Conservation (phyloP, 2,329 filamentous ascomycete genomes). For the Monosporascus ibericus region DNA sequence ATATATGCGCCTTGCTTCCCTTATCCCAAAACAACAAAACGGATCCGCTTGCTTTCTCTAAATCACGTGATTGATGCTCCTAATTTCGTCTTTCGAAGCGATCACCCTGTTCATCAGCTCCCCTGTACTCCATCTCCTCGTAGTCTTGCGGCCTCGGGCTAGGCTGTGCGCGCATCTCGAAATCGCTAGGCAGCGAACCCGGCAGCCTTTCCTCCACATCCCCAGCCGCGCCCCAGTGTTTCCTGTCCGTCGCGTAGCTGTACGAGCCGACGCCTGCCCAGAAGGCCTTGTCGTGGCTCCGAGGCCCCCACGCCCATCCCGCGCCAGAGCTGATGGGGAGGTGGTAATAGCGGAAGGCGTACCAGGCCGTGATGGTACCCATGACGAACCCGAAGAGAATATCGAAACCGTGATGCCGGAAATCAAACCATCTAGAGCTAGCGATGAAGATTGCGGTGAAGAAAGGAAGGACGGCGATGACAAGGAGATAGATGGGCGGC, state of each 20-base stretch:
- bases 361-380: constrained; percentile 63
- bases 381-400: constrained; percentile 80
- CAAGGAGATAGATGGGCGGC: constrained; percentile 73
- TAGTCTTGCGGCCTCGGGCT: not conserved
- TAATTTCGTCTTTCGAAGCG: not conserved
- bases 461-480: constrained; percentile 64
- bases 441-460: constrained; percentile 73
- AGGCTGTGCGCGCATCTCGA: not conserved
- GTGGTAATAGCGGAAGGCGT: constrained; percentile 82
- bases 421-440: constrained; percentile 83
- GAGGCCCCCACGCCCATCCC: constrained; percentile 84
- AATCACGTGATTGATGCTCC: no score
- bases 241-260: constrained; percentile 45
- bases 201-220: constrained; percentile 14
- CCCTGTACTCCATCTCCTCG: not conserved
- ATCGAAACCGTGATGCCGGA: constrained; percentile 87
- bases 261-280: constrained; percentile 65
- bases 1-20: no score
- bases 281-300: constrained; percentile 67
- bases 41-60: no score
- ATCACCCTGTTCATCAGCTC: not conserved
- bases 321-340: constrained; percentile 70
- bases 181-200: not conserved
- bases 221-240: constrained; percentile 20
- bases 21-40: no score